Evolutionary conservation across 768 basidiomycete species (phyloP), one percentile per base, ranked within the genome.

Genomic region (Psilocybe cubensis): DNA sequence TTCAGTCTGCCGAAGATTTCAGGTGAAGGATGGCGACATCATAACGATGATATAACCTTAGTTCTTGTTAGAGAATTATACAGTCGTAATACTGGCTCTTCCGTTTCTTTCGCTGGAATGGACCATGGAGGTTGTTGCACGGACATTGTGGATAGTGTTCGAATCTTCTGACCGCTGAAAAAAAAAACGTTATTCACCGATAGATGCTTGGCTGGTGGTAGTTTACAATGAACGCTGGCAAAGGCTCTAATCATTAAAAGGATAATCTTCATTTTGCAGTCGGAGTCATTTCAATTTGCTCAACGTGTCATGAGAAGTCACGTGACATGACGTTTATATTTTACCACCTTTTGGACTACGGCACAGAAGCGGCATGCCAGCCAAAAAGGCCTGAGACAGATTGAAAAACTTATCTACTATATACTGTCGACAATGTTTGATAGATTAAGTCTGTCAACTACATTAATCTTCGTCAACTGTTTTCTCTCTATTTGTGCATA

Each of bases 61-160:
- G 86, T 85, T 62, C 86, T 84, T 33, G 96, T 98, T 63, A 98
- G 76, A 9, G 96, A 95, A 75, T 98, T 99, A 77, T 91, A 96
- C 44, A 98, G 80, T 72, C 85, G 89, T 45, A 96, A 81, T 0
- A 83, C 80, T 4, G 91, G 92, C 62, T 88, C 87, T 44, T 74
- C 70, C 18, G 63, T 53, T 60, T 78, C 74, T 6, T 73, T 68
- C 24, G 66, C 68, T 28, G 81, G 84, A 21, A 75, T 60, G 6
- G 74, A 70, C 92, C 88, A 91, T 3, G 77, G 56, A 7, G 87
- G 85, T 66, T 88, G 88, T 58, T 86, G 83, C 0, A 75, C 68
- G 51, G 86, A 76, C 87, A 89, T 89, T 1, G 65, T 61, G 27
- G 45, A 55, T 31, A 49, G 54, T 27, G 20, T 33, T 49, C 59